phyloP scores from a whole-genome alignment of 345 rosid species.

The Sisymbrium altissimum region DNA sequence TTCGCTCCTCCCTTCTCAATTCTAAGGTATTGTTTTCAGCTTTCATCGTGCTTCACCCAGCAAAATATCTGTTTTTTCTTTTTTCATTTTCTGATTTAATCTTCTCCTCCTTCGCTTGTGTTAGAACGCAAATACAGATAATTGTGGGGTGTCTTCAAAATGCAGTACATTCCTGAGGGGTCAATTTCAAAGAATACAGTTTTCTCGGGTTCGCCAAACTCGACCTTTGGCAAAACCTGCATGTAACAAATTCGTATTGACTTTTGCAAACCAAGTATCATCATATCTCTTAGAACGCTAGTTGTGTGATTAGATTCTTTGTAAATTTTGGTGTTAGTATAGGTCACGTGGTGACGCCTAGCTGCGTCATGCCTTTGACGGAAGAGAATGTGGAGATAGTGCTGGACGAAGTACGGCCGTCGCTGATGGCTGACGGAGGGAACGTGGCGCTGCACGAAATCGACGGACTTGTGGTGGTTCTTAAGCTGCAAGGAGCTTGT shows the following conservation, averaged over 20 bases:
- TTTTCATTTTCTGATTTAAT: not conserved
- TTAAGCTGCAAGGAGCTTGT: constrained; percentile 93
- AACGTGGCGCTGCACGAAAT: constrained; percentile 92
- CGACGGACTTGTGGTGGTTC: constrained; percentile 87
- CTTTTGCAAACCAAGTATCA: not conserved
- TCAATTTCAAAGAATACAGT: constrained; percentile 35
- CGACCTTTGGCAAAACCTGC: constrained; percentile 29
- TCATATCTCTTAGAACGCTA: not conserved
- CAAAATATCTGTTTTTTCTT: not conserved
- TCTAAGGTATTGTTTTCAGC: constrained; percentile 27
- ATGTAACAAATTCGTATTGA: constrained; percentile 30
- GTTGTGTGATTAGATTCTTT: not conserved
- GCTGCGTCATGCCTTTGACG: constrained; percentile 68
- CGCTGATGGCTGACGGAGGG: constrained; percentile 94
- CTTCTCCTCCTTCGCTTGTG: not conserved
- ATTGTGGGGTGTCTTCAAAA: constrained; percentile 42
- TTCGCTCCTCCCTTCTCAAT: constrained; percentile 34
- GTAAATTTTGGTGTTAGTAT: constrained; percentile 5
- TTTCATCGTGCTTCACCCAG: not conserved
- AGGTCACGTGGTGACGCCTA: constrained; percentile 58
- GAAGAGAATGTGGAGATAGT: constrained; percentile 94
- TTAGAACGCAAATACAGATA: constrained; percentile 49
- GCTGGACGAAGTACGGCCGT: constrained; percentile 77
- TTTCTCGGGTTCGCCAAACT: constrained; percentile 23
- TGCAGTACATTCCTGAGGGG: constrained; percentile 44